Conservation (phyloP, 2,329 filamentous ascomycete species). For the Cercospora canescens region DNA sequence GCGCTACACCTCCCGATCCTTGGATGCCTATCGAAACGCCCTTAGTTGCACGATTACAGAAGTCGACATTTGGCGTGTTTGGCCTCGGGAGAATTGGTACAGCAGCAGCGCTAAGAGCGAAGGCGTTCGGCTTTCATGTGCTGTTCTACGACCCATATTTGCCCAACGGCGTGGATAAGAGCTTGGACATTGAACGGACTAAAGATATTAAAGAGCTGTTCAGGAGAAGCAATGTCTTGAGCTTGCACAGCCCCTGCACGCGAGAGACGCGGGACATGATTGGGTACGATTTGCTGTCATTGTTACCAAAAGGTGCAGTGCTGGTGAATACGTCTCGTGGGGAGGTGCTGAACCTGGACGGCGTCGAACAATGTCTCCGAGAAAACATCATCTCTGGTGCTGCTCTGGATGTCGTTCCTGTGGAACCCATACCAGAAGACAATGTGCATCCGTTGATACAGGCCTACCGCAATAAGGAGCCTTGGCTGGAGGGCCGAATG, state of each 20-base stretch:
- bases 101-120: slow-evolving; percentile 33
- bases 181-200: slow-evolving; percentile 32
- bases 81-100: slow-evolving; percentile 35
- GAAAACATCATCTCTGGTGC: slow-evolving; percentile 34
- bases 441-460: slow-evolving; percentile 32
- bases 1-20: slow-evolving; percentile 33
- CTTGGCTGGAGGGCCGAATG: slow-evolving; percentile 45
- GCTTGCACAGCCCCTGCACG: slow-evolving; percentile 74
- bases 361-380: slow-evolving; percentile 30
- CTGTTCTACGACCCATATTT: slow-evolving; percentile 37
- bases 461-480: slow-evolving; percentile 38
- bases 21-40: slow-evolving; percentile 32
- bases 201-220: slow-evolving; percentile 36
- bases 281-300: slow-evolving; percentile 32
- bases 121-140: slow-evolving; percentile 35
- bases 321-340: slow-evolving; percentile 36
- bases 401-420: slow-evolving; percentile 35
- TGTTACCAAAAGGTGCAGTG: slow-evolving; percentile 32
- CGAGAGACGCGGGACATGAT: slow-evolving; percentile 53
- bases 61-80: slow-evolving; percentile 32
- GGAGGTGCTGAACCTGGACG: slow-evolving; percentile 35
- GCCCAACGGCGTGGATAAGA: slow-evolving; percentile 36
- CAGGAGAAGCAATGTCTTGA: slow-evolving; percentile 57
- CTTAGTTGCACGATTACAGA: slow-evolving; percentile 30
- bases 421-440: slow-evolving; percentile 35